Conservation (phyloP, 1,284 basidiomycete genomes). For the Rhodofomes roseus region DNA sequence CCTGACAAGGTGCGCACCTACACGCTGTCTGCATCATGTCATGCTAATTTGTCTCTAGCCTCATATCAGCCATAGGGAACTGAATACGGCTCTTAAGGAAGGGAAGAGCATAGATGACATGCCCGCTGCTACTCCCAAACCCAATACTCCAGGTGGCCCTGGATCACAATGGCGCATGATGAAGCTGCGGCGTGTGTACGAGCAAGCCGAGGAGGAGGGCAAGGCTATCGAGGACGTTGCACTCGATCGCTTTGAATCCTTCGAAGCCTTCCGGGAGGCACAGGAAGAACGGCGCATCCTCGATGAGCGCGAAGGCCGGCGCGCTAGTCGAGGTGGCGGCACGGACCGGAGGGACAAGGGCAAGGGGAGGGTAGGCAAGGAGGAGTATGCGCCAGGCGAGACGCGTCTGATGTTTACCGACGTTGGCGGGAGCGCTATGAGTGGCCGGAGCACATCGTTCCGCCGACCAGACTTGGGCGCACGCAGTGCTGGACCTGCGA, state of each 20-base stretch:
- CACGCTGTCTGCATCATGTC: background rate
- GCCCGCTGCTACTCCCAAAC: constrained; percentile 46
- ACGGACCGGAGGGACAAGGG: constrained; percentile 21
- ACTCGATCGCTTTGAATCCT: constrained; percentile 81
- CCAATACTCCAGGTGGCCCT: constrained; percentile 76
- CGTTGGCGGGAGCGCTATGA: constrained; percentile 53
- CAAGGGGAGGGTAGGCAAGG: constrained; percentile 28
- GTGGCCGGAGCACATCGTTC: constrained; percentile 78
- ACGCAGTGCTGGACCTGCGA: constrained; percentile 48
- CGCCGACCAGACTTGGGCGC: constrained; percentile 65
- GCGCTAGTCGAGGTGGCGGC: constrained; percentile 26
- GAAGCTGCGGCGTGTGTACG: constrained; percentile 87
- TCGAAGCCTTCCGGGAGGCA: constrained; percentile 87
- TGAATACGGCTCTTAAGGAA: constrained; percentile 74
- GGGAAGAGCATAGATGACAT: constrained; percentile 57
- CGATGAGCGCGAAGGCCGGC: constrained; percentile 72
- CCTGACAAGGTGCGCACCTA: constrained; percentile 59
- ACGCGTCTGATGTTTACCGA: constrained; percentile 69
- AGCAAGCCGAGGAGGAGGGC: constrained; percentile 85
- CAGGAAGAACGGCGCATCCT: constrained; percentile 81
- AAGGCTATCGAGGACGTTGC: constrained; percentile 79
- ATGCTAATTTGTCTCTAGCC: constrained; percentile 35
- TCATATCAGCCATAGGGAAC: constrained; percentile 67
- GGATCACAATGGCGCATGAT: constrained; percentile 98
- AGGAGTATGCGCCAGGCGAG: constrained; percentile 39